Evolutionary conservation across 2,329 filamentous ascomycete species (phyloP), one percentile per base, ranked within the genome.

Genomic region (Phaeosphaeriaceae sp.): DNA sequence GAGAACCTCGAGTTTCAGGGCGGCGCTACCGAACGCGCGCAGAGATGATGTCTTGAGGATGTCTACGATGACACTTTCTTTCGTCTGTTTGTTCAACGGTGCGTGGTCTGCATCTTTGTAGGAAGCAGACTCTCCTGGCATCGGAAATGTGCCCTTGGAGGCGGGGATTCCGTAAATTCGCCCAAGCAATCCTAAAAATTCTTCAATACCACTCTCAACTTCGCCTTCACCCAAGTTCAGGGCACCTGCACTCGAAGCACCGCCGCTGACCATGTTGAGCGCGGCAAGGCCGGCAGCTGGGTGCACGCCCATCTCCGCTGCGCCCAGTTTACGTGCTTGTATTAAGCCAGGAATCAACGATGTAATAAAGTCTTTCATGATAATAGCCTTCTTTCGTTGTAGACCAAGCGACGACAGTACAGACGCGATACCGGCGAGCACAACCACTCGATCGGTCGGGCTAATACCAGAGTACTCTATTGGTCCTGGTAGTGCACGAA

Each of bases 251-350:
- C 92, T 93, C 7, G 93, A 91, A 17, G 92, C 91, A 41, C 63
- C 66, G 7, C 70, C 71, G 33, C 68, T 71, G 9, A 65, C 67
- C 62, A 76, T 72, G 63, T 88, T 90, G 27, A 95, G 80, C 13
- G 89, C 89, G 24, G 92, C 89, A 51, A 97, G 81, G 0, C 92
- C 93, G 10, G 94, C 92, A 19, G 94, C 94, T 42, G 95, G 95
- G 78, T 98, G 94, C 36, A 99, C 92, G 3, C 94, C 95, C 70
- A 95, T 91, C 73, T 98, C 95, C n/a, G 95, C 93, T 42, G 95
- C 95, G 31, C 94, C 94, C 48, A 94, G 86, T 48, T 96, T 97
- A 41, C 95, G 87, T 17, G 95, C 95, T 77, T 97, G 92, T 4
- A 97, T 89, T 9, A 99, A 83, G 2, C 91, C 93, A 33, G 89